These are phyloP conservation scores for Themeda triandra DNA, from an alignment of 176 grass and related monocot genomes.

Conservation along the genomic window DNA sequence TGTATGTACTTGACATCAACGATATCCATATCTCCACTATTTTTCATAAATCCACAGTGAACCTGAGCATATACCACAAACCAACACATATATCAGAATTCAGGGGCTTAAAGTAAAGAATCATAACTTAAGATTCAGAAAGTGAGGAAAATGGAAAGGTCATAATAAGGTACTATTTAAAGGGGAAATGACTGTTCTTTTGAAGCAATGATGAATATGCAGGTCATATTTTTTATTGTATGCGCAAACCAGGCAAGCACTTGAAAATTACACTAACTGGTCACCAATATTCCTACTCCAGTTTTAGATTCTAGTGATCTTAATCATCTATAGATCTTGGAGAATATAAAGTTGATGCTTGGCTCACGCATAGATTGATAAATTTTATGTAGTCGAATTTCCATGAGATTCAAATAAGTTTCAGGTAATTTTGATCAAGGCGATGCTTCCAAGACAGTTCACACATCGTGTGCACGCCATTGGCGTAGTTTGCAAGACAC, in stretches of 20 bases:
- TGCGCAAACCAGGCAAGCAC: not conserved
- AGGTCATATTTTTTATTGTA: not conserved
- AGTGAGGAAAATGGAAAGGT: not conserved
- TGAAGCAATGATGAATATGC: not conserved
- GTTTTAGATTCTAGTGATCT: not conserved
- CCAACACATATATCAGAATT: not conserved
- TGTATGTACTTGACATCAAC: conserved; percentile 67
- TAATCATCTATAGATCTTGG: not conserved
- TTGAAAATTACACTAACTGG: not conserved
- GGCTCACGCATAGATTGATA: not conserved
- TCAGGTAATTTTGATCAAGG: not conserved
- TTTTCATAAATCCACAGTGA: conserved; percentile 93
- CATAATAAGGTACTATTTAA: not conserved
- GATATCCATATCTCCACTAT: conserved; percentile 79
- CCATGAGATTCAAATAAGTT: not conserved
- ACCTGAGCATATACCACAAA: conserved; percentile 50
- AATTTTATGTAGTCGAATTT: not conserved
- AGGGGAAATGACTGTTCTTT: not conserved
- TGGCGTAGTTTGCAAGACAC: not conserved
- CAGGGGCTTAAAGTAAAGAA: not conserved
- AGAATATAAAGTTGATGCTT: not conserved
- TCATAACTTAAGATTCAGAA: not conserved
- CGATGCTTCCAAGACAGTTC: not conserved
- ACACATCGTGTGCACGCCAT: not conserved
- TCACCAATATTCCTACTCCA: not conserved